Base-by-base conservation (phyloP, 169 alveolate species). In the Plasmodium ovale region DNA sequence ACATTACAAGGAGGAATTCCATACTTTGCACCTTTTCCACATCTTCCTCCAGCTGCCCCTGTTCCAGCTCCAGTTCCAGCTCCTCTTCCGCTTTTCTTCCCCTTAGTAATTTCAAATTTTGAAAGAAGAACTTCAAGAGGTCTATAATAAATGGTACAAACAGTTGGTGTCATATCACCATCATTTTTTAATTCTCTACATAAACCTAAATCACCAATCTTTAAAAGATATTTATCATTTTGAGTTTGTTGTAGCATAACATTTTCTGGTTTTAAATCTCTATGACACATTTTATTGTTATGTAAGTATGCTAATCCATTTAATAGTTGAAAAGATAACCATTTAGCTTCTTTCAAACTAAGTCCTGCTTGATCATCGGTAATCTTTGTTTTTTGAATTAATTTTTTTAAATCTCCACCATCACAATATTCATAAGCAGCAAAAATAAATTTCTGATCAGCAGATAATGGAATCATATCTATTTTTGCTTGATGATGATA, bases 221-320 rank as follows among this genome's bases (percentile, higher is more conserved):
- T 96, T 60, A 96, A 93, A 1, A 94, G 92, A 56, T 59, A 88
- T 14, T 89, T 92, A 29, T 87, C 87, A 64, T 67, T 88, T 0
- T 33, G 21, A 19, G 94, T 91, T 3, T 88, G 87, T 37, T 92
- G 95, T 85, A 96, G 21, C 98, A 96, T 94, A 60, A 96, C 92
- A 92, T 96, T 96, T 93, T 96, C 97, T 3, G 98, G 98, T 72
- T 96, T 96, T 90, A 96, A 88, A 79, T 96, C 98, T 14, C 98
- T 87, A 85, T 96, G 98, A 23, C 89, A 60, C 82, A 95, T 96
- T 89, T 94, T 96, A 70, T 97, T 95, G 69, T 95, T 95, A 91
- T 98, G 99, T 67, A 99, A 96, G 91, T 97, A 97, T 3, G 98
- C 98, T 54, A 97, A 92, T 29, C 99, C 99, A 82, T 97, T 97